Conservation (phyloP, 768 basidiomycete genomes). For the Crepidotus variabilis region DNA sequence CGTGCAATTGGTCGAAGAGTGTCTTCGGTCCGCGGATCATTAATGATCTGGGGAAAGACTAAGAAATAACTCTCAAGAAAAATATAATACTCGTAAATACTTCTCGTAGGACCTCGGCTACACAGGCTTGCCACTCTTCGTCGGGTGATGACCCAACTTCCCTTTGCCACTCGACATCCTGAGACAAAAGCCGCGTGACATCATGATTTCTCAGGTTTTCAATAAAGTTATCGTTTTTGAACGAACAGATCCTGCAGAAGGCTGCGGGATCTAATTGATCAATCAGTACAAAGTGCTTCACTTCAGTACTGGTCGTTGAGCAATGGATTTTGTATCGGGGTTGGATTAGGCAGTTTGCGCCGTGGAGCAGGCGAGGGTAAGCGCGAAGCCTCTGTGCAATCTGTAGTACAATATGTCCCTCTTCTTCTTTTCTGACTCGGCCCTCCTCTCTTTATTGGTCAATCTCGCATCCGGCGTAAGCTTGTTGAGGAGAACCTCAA, state of each 20-base stretch:
- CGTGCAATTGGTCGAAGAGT: constrained; percentile 5
- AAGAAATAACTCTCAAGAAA: not conserved
- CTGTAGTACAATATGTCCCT: not conserved
- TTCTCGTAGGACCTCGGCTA: constrained; percentile 15
- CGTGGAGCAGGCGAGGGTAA: constrained; percentile 7
- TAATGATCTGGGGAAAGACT: constrained; percentile 4
- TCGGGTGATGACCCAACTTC: constrained; percentile 5
- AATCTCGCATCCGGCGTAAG: constrained; percentile 97
- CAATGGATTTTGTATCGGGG: constrained; percentile 9
- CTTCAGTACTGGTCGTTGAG: constrained; percentile 5
- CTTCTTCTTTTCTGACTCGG: no score
- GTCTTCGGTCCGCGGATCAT: constrained; percentile 10
- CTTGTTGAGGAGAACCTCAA: constrained; percentile 90
- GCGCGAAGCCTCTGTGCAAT: constrained; percentile 10
- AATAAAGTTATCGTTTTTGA: not conserved
- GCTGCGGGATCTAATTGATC: not conserved
- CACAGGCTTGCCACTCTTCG: constrained; percentile 8
- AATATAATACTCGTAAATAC: constrained; percentile 3
- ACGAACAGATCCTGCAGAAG: constrained; percentile 7
- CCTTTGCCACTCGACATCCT: not conserved
- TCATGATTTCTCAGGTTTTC: not conserved
- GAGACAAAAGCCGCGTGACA: not conserved
- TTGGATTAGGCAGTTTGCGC: constrained; percentile 9
- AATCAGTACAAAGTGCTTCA: constrained; percentile 11
- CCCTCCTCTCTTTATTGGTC: no score